phyloP scores from a whole-genome alignment of 148 eudicot species.

The Vaccinium macrocarpon region DNA sequence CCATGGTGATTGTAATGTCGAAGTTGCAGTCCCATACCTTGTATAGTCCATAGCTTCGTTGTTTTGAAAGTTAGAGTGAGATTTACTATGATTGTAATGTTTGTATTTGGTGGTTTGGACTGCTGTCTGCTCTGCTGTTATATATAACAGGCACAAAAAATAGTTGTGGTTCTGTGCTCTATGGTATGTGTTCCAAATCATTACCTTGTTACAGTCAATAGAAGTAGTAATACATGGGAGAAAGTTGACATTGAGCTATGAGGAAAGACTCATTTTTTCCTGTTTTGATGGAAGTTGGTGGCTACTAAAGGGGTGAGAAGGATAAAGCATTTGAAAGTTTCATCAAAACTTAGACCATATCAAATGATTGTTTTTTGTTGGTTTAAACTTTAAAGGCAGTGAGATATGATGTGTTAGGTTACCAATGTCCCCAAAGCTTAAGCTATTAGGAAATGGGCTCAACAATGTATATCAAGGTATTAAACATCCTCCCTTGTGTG shows the following conservation, averaged over 20 bases:
- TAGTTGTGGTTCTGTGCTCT: neutral
- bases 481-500: too few species aligned
- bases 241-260: neutral
- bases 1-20: neutral
- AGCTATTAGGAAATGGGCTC: too few species aligned
- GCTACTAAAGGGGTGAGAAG: neutral
- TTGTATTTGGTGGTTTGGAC: constrained; percentile 5
- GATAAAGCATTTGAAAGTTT: constrained; percentile 2
- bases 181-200: neutral
- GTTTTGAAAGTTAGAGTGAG: neutral
- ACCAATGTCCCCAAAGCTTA: too few species aligned
- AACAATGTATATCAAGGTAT: too few species aligned
- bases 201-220: neutral
- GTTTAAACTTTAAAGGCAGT: neutral
- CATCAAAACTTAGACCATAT: neutral
- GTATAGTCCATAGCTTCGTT: neutral
- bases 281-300: neutral
- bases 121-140: neutral
- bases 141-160: neutral
- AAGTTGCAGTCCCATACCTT: neutral
- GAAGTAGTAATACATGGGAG: neutral
- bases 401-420: neutral
- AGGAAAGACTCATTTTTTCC: neutral
- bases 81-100: neutral
- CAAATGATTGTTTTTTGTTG: neutral